Conservation (phyloP, 495 filamentous ascomycete genomes). For the Aspergillus leporis region DNA sequence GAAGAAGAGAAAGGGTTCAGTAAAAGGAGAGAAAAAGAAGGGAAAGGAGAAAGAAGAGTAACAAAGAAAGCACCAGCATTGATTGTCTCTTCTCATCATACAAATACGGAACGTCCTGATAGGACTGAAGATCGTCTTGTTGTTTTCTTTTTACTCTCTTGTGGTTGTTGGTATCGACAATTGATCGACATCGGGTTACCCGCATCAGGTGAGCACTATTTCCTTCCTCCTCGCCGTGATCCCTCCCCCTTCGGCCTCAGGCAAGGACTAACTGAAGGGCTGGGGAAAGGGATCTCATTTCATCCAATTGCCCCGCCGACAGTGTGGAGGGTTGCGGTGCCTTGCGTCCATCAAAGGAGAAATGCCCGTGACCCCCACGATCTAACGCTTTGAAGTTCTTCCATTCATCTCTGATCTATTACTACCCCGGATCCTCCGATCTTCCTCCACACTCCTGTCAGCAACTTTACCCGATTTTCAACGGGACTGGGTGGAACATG, state of each 20-base stretch:
- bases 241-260: constrained; percentile 14
- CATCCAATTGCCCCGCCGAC: constrained; percentile 17
- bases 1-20: background rate
- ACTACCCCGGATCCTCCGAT: background rate
- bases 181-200: constrained; percentile 25
- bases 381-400: constrained; percentile 6
- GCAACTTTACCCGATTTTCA: background rate
- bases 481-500: constrained; percentile 31
- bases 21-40: constrained; percentile 7
- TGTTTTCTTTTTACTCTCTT: background rate
- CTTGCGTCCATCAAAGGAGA: constrained; percentile 26
- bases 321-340: constrained; percentile 19
- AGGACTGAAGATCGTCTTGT: background rate
- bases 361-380: constrained; percentile 27
- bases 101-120: constrained; percentile 4
- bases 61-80: constrained; percentile 15
- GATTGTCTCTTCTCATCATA: background rate
- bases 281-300: constrained; percentile 20
- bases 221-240: constrained; percentile 16
- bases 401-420: constrained; percentile 1
- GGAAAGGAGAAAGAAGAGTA: constrained; percentile 12
- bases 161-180: background rate
- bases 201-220: constrained; percentile 25
- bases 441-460: background rate
- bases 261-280: constrained; percentile 27